Evolutionary conservation across 2,329 filamentous ascomycete species (phyloP).

Genomic region (Aspergillus tubingensis): DNA sequence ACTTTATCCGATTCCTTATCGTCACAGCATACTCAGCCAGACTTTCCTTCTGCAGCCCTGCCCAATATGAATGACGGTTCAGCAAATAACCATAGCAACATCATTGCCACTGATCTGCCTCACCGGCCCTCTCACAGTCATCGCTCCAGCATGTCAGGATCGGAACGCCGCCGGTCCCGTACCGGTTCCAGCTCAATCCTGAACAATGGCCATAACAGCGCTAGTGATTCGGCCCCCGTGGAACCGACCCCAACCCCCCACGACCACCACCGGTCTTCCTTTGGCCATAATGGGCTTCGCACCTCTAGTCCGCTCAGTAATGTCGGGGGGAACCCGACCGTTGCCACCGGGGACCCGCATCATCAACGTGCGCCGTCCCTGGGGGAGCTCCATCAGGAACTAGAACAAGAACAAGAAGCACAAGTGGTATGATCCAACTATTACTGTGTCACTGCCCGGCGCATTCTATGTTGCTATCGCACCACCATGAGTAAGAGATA

Average conservation of each 20-base stretch:
- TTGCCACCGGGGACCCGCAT: conserved; percentile 49
- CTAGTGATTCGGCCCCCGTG: conserved; percentile 32
- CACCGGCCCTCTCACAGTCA: conserved; percentile 40
- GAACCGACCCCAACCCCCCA: conserved; percentile 34
- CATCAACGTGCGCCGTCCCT: conserved; percentile 52
- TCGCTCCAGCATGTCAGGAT: conserved; percentile 39
- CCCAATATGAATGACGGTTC: conserved; percentile 16
- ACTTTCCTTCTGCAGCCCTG: conserved; percentile 11
- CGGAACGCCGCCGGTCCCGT: conserved; percentile 47
- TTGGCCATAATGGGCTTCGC: conserved; percentile 41
- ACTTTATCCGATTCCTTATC: conserved; percentile 63
- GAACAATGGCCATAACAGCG: conserved; percentile 31
- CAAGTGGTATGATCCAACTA: conserved; percentile 46
- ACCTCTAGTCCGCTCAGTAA: conserved; percentile 46
- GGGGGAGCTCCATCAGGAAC: conserved; percentile 53
- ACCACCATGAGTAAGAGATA: conserved; percentile 1
- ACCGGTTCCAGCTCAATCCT: conserved; percentile 43
- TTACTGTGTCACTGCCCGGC: conserved; percentile 5
- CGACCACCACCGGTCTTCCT: conserved; percentile 44
- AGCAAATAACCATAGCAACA: conserved; percentile 58
- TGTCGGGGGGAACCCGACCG: conserved; percentile 44
- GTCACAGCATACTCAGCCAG: conserved; percentile 34
- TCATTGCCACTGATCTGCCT: conserved; percentile 72
- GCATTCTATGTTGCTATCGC: neutral
- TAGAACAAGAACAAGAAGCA: conserved; percentile 55